Evolutionary conservation across 2,329 filamentous ascomycete genomes (phyloP), one percentile per base, ranked within the genome.

Genomic region (Xylariales sp.): DNA sequence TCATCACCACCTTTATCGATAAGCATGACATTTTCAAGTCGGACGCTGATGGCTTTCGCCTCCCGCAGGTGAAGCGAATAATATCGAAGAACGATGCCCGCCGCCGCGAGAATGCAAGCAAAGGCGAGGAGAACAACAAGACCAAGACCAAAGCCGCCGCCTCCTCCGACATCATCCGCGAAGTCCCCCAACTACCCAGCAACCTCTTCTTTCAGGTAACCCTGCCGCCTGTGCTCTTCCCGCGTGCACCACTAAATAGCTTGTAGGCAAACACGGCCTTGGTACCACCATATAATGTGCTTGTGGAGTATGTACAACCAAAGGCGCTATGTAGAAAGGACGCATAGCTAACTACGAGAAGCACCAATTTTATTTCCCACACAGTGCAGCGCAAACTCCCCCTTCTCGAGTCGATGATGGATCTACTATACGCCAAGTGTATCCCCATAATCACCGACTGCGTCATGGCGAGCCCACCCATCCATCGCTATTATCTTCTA

Each of bases 351-450:
- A n/a, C n/a, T n/a, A n/a, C n/a, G n/a, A n/a, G n/a, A n/a, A n/a
- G n/a, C n/a, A n/a, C n/a, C n/a, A n/a, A n/a, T n/a, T 95, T 95
- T 59, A 76, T 95, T 48, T 88, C 82, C 28, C 89, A 95, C 64
- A 93, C 89, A 0, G 87, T 97, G 2, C 86, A 90, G 63, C 81
- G 85, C 52, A 97, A 98, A 68, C 78, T 97, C 15, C 88, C 90
- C 24, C 70, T 97, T 10, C 75, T 36, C 31, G 51, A 48, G 31
- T 76, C 78, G 2, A 77, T 90, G 71, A 95, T 96, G 88, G 89
- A 96, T 62, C 86, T 87, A 40, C 75, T 98, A 4, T 95, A 90
- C 61, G 91, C 91, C 14, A 94, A 94, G 56, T 93, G 87, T 61
- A 88, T 82, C 16, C 88, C 89, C 14, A 84, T 93, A 50, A 89